Percentiles rank a stretch among this genome's conserved stretches.
These are phyloP conservation scores for Nepenthes mirabilis DNA, from an alignment of 148 eudicot species.

Conservation along the genomic window DNA sequence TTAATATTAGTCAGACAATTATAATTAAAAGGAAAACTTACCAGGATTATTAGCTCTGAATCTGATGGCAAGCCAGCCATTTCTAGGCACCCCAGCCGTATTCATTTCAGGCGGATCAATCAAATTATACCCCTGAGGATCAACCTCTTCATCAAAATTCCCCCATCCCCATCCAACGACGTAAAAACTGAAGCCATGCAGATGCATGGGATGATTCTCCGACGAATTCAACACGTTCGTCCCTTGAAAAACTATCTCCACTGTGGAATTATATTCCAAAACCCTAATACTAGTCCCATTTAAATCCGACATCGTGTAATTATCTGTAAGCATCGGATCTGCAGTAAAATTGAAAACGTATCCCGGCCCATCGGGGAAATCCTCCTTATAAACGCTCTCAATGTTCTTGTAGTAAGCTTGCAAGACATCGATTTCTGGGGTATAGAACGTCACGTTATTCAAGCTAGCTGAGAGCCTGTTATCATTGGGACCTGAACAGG, in stretches of 20 bases:
- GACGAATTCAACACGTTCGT: slow-evolving; percentile 17
- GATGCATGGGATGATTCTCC: slow-evolving; percentile 32
- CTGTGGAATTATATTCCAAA: slow-evolving; percentile 12
- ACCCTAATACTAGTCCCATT: slow-evolving; percentile 16
- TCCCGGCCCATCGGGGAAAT: slow-evolving; percentile 21
- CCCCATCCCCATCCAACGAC: slow-evolving; percentile 30
- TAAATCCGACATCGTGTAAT: slow-evolving; percentile 4
- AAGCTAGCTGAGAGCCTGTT: slow-evolving; percentile 13
- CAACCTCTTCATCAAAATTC: slow-evolving; percentile 11
- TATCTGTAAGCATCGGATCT: not conserved
- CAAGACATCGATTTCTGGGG: slow-evolving; percentile 15
- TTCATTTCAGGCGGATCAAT: slow-evolving; percentile 20
- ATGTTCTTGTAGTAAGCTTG: slow-evolving; percentile 22
- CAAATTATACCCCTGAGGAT: slow-evolving; percentile 21
- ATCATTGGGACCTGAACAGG: slow-evolving; percentile 14
- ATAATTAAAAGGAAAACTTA: not conserved
- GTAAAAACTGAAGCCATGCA: slow-evolving; percentile 32
- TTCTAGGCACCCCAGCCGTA: slow-evolving; percentile 20
- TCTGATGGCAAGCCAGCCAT: slow-evolving; percentile 26
- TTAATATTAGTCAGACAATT: not conserved
- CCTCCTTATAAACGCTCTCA: slow-evolving; percentile 10
- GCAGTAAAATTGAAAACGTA: slow-evolving; percentile 13
- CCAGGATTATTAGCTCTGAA: slow-evolving; percentile 26
- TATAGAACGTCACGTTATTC: slow-evolving; percentile 21
- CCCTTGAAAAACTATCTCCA: slow-evolving; percentile 33